Conservation (phyloP, 2,329 filamentous ascomycete genomes). For the Epichloe gansuensis region DNA sequence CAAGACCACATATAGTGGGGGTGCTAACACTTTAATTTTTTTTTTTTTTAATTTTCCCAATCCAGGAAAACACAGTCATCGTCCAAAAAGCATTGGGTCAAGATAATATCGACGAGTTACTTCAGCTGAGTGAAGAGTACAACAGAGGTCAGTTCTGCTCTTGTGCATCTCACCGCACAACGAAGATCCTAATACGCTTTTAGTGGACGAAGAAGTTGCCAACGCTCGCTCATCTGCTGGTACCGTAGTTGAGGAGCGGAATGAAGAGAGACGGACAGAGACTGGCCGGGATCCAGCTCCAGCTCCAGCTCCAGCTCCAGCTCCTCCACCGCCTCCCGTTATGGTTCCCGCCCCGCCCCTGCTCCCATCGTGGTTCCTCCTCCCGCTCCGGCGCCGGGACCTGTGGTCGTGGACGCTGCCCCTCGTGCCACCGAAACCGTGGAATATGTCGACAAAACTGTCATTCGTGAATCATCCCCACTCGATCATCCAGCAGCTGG, state of each 20-base stretch:
- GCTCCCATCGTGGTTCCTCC: constrained; percentile 12
- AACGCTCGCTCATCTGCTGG: constrained; percentile 35
- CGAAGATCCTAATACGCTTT: not conserved
- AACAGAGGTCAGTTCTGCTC: constrained; percentile 35
- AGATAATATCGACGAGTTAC: constrained; percentile 81
- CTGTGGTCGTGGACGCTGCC: constrained; percentile 22
- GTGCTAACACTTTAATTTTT: not conserved
- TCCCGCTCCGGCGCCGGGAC: constrained; percentile 16
- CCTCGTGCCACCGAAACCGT: constrained; percentile 20
- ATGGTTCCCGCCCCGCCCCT: constrained; percentile 8
- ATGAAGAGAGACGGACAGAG: constrained; percentile 19
- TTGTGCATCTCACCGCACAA: not conserved
- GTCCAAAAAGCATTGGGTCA: constrained; percentile 78
- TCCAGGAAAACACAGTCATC: constrained; percentile 65
- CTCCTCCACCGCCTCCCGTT: constrained; percentile 13
- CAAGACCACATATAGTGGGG: not conserved
- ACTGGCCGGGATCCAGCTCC: constrained; percentile 6
- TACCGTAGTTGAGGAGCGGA: constrained; percentile 35
- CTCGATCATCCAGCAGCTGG: constrained; percentile 25
- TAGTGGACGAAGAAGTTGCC: constrained; percentile 33
- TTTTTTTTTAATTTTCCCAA: no score
- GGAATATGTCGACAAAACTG: constrained; percentile 33
- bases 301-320: constrained; percentile 10
- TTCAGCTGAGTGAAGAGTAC: constrained; percentile 71
- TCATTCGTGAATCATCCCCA: constrained; percentile 37